Evolutionary conservation across 257 asterid genomes (phyloP).

Genomic region (Agastache rugosa): DNA sequence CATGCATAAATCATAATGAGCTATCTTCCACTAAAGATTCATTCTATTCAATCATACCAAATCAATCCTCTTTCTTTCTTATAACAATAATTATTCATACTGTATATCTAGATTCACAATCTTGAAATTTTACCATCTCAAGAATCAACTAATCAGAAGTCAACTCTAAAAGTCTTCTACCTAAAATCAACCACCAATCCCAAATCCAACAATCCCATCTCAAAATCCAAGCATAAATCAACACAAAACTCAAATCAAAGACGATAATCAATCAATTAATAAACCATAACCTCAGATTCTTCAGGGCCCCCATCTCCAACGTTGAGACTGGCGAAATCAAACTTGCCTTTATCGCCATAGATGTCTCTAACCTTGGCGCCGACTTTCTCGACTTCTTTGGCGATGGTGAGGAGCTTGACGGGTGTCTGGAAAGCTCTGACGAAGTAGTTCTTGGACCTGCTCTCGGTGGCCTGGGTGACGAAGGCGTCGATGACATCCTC

Average conservation of each 20-base stretch:
- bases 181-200: neutral
- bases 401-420: conserved; percentile 33
- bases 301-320: conserved; percentile 35
- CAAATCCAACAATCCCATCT: neutral
- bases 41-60: neutral
- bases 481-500: conserved; percentile 47
- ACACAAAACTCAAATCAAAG: neutral
- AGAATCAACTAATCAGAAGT: neutral
- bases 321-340: neutral
- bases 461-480: conserved; percentile 42
- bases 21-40: neutral
- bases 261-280: too few species aligned
- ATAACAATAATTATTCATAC: too few species aligned
- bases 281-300: conserved; percentile 12
- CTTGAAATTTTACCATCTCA: neutral
- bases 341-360: conserved; percentile 29
- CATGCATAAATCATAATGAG: neutral
- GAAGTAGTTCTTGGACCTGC: conserved; percentile 36
- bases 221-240: neutral
- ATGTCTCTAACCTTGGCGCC: conserved; percentile 35
- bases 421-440: conserved; percentile 31
- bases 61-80: neutral
- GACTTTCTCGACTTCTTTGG: conserved; percentile 36
- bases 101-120: neutral
- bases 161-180: neutral